Base-by-base conservation (phyloP, 2,329 filamentous ascomycete species). In the Alternaria triticimaculans region DNA sequence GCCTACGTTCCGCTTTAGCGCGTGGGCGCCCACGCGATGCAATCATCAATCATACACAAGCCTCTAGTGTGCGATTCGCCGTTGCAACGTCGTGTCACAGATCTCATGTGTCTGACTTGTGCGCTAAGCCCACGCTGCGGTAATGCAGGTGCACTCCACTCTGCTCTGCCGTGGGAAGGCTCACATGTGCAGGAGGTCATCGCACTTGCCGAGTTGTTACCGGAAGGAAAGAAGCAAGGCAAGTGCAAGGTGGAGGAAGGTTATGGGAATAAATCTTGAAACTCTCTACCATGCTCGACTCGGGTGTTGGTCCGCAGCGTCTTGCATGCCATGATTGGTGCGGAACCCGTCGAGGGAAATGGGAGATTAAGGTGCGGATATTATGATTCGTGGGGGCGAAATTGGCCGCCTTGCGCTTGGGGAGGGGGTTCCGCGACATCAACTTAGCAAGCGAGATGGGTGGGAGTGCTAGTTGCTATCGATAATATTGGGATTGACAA, bases 331-430 rank as follows among this genome's bases (percentile, higher is more conserved):
- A n/a, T 53, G 28, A 37, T 53, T 53, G 49, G 49, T n/a, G 49
- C 49, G 49, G 49, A 53, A 14, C 15, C 49, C 15, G 2, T 23
- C 8, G 49, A 15, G 20, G 33, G 20, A 28, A 37, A 18, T 25
- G 49, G 49, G 49, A 53, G 30, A 53, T 37, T 37, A 53, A 37
- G 37, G 49, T 23, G 20, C 20, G 49, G 30, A 15, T 37, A 25
- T 23, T 23, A 53, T 41, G 49, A 53, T 53, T 53, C 49, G 49
- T 53, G 49, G 49, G 49, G 49, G 49, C 49, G 28, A 53, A 53
- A 37, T 53, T 53, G 49, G 49, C 49, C 30, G 49, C 30, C 9
- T 0, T 41, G 37, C 37, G 49, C 49, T 53, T 37, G 28, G 14
- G 18, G 20, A 23, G 49, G 18, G 44, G 20, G 20, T 37, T 51